These are phyloP conservation scores for Metarhizium humberi DNA, from an alignment of 2,329 filamentous ascomycete genomes.

Conservation along the genomic window DNA sequence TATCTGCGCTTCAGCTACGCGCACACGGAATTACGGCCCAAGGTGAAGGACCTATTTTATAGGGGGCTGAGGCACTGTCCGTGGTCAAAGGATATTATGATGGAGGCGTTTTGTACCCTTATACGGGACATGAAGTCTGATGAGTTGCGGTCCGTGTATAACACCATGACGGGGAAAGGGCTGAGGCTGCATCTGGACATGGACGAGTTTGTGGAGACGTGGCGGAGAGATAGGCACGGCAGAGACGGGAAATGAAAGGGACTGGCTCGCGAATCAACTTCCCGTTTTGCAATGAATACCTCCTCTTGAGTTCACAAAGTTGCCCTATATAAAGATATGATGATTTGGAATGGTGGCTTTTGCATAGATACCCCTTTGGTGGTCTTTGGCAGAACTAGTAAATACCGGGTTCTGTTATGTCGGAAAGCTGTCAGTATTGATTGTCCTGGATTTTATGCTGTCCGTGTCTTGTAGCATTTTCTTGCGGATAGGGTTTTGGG, in stretches of 20 bases:
- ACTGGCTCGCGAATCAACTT: background rate
- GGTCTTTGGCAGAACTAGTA: too few species aligned
- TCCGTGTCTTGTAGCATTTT: too few species aligned
- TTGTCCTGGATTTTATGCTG: too few species aligned
- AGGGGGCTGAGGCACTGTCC: slow-evolving; percentile 37
- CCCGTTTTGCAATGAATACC: too few species aligned
- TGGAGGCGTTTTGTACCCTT: slow-evolving; percentile 42
- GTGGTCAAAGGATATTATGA: slow-evolving; percentile 38
- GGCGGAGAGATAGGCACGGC: slow-evolving; percentile 12
- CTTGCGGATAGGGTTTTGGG: too few species aligned
- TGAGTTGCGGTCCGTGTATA: slow-evolving; percentile 40
- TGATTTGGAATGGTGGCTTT: too few species aligned
- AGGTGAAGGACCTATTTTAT: slow-evolving; percentile 39
- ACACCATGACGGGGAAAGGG: slow-evolving; percentile 38
- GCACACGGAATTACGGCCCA: slow-evolving; percentile 27
- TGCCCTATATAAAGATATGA: background rate
- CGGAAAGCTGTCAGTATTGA: too few species aligned
- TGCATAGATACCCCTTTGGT: too few species aligned
- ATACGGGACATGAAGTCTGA: slow-evolving; percentile 32
- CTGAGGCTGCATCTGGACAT: slow-evolving; percentile 41
- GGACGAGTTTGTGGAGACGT: slow-evolving; percentile 35
- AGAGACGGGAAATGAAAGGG: background rate
- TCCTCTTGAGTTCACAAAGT: background rate
- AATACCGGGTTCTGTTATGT: too few species aligned
- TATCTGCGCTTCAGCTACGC: slow-evolving; percentile 39